phyloP scores from a whole-genome alignment of 768 basidiomycete species.

The Leccinum subtestaceum region DNA sequence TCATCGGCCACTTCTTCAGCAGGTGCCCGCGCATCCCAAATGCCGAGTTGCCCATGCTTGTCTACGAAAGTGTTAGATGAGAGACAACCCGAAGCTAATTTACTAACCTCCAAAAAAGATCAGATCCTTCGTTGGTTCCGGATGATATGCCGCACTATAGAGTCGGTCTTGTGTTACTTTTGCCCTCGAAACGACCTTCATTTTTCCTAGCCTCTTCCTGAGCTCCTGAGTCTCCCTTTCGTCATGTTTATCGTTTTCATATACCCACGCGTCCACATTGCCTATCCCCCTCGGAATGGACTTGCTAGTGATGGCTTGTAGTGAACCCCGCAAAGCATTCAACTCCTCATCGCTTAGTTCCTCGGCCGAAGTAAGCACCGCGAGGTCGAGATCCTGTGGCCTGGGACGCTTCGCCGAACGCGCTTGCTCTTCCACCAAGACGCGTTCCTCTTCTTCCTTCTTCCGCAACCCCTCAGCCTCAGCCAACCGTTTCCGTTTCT shows the following conservation, averaged over 20 bases:
- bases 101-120: constrained; percentile 79
- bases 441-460: constrained; percentile 59
- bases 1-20: constrained; percentile 64
- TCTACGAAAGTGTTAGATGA: constrained; percentile 43
- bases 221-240: constrained; percentile 50
- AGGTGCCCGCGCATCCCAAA: constrained; percentile 82
- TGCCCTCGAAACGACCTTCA: constrained; percentile 72
- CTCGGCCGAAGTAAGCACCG: constrained; percentile 47
- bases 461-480: constrained; percentile 52
- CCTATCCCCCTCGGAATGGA: constrained; percentile 38
- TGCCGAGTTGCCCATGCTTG: constrained; percentile 78
- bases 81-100: neutral
- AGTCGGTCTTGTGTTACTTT: constrained; percentile 76
- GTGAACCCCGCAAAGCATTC: constrained; percentile 41
- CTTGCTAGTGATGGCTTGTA: constrained; percentile 40
- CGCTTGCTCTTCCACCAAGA: constrained; percentile 60
- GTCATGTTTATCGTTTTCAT: constrained; percentile 46
- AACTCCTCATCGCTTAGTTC: constrained; percentile 46
- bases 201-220: constrained; percentile 47
- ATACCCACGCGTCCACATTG: constrained; percentile 52
- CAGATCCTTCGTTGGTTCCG: constrained; percentile 74
- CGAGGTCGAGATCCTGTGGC: constrained; percentile 60
- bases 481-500: constrained; percentile 68
- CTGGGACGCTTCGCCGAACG: constrained; percentile 67
- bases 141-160: constrained; percentile 80